Percentiles rank a stretch among this genome's conserved stretches.
These are phyloP conservation scores for Lentinula guzmanii DNA, from an alignment of 768 basidiomycete species.

Conservation along the genomic window DNA sequence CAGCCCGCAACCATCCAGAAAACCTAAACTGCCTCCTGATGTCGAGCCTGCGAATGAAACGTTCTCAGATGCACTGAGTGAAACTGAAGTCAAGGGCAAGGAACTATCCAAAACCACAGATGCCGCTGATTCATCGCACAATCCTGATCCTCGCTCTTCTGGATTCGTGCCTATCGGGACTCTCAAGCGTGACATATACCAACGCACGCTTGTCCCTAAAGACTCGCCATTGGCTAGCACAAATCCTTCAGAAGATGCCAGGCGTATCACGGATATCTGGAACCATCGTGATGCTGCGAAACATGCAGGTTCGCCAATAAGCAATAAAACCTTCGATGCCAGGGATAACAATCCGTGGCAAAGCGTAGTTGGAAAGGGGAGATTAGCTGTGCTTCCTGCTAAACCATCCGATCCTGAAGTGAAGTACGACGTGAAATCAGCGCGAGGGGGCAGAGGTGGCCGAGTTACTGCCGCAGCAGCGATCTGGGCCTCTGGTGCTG, in stretches of 20 bases:
- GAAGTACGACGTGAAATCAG: conserved; percentile 71
- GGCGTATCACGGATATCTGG: conserved; percentile 34
- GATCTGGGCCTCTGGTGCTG: conserved; percentile 59
- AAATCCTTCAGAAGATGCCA: conserved; percentile 28
- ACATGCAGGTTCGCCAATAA: background rate
- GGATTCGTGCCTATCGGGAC: conserved; percentile 67
- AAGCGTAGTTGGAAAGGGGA: conserved; percentile 13
- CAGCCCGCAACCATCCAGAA: background rate
- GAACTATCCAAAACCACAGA: conserved; percentile 8
- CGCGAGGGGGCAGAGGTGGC: conserved; percentile 72
- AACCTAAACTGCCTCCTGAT: background rate
- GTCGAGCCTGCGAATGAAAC: background rate
- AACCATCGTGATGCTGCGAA: conserved; percentile 19
- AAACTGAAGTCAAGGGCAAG: conserved; percentile 8
- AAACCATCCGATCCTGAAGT: conserved; percentile 34
- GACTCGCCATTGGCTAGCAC: conserved; percentile 16
- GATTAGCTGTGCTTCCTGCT: conserved; percentile 25
- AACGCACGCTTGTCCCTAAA: conserved; percentile 17
- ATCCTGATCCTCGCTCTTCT: conserved; percentile 69
- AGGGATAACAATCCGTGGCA: conserved; percentile 10
- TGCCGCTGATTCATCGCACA: conserved; percentile 23
- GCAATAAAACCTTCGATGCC: background rate
- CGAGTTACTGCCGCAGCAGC: conserved; percentile 68
- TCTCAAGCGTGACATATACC: conserved; percentile 35
- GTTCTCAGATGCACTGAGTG: background rate